Evolutionary conservation across 352 stramenopile species (phyloP), one percentile per base, ranked within the genome.

Genomic region (Globisporangium mamillatum): DNA sequence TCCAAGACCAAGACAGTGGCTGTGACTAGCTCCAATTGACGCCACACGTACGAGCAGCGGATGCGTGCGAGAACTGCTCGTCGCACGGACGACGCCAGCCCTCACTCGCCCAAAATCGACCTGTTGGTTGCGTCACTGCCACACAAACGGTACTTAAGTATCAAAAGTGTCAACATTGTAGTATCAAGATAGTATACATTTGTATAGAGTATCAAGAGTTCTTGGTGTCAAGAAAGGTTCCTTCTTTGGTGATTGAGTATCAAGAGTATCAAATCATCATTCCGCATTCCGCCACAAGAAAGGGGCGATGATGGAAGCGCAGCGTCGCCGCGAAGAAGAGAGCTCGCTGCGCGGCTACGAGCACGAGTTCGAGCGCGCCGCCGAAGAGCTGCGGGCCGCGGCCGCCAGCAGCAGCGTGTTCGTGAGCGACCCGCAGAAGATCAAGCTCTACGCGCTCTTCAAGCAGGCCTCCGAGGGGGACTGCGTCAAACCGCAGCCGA

Each of bases 391-490:
- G 27, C 75, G 74, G 61, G 68, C 44, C 1, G 78, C 72, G 27
- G 77, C 62, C n/a, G 54, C 69, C 22, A 48, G 55, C 16, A 63
- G 64, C 7, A 58, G 68, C 32, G 68, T 88, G 52, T 67, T 63
- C 14, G 67, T 88, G 14, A 88, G 69, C 50, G 81, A 96, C 64
- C 61, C 81, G 53, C 81, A 92, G 61, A 94, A 94, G 76, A 79
- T 94, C 69, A 75, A 80, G 65, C 68, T 94, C 46, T 95, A 94
- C 68, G 77, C 69, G 61, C 78, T 94, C 34, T 95, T 85, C 76
- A 95, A 94, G 66, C 87, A 96, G 70, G 81, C 80, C 27, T 92
- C 78, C 27, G 68, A 76, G 20, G 82, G 88, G 41, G 82, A 95
- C 69, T 91, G 84, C 72, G 25, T 20, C 55, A 84, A 77, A 38